These are phyloP conservation scores for Nicotiana paniculata DNA, from an alignment of 257 asterid species.

Conservation along the genomic window DNA sequence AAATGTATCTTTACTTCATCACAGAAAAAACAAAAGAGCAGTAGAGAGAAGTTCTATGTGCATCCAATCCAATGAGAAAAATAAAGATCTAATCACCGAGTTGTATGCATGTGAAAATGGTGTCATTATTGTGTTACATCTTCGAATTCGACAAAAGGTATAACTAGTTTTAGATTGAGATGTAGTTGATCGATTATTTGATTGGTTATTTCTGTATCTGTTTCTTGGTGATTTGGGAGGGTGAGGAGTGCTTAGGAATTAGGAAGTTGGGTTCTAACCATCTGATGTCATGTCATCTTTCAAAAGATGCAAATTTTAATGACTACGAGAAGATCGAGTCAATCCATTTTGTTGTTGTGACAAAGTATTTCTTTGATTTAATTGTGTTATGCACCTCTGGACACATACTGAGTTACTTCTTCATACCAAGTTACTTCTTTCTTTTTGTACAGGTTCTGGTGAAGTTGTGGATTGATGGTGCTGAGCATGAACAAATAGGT, in stretches of 20 bases:
- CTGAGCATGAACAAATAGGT: slow-evolving; percentile 4
- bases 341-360: not conserved
- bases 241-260: not conserved
- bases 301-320: not conserved
- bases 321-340: not conserved
- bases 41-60: not conserved
- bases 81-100: not conserved
- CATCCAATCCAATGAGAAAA: not conserved
- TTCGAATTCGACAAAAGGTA: not conserved
- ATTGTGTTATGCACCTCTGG: not conserved
- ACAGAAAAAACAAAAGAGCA: not conserved
- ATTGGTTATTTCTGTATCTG: not conserved
- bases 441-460: slow-evolving; percentile 5
- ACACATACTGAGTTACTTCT: not conserved
- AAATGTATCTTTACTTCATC: not conserved
- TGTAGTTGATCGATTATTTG: not conserved
- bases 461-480: slow-evolving; percentile 11
- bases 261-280: not conserved
- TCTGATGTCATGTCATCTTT: not conserved
- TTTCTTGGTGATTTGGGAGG: not conserved
- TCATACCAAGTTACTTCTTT: not conserved
- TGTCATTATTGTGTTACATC: not conserved
- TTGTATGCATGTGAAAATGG: not conserved
- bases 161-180: not conserved
- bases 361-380: not conserved